Base-by-base conservation (phyloP, 73 alveolate species). In the Paraurostyla sp. region DNA sequence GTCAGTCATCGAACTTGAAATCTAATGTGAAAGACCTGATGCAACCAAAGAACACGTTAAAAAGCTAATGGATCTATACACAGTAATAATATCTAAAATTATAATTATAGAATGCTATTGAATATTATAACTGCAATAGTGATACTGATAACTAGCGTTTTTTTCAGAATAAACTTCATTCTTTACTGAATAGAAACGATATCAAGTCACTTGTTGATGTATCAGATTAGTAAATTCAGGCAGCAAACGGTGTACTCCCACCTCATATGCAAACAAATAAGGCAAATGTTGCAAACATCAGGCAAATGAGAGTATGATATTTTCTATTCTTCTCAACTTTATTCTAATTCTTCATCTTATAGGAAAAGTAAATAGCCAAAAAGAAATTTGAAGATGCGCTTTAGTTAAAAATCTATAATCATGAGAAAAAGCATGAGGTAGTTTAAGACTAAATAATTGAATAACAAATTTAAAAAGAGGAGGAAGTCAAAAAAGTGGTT, bases 11-110 rank as follows among this genome's bases (percentile, higher is more conserved):
- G 76, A 50, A 29, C 78, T 78, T 3, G 89, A 78, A 35, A 49
- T 78, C 13, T 60, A 78, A 27, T 78, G 89, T 35, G 89, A 78
- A 51, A 49, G 89, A 42, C 89, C 89, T 6, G 89, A 78, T 54
- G 89, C 78, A 6, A 78, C 89, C 11, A 78, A 54, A 35, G 89
- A 50, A n/a, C 76, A 78, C 50, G 80, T 78, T 40, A 78, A 78
- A 22, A 36, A 54, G 25, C 42, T 78, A 43, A 78, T 78, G 89
- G 89, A 78, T 35, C 60, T 78, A 25, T 78, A 78, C 40, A 78
- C 89, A 4, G 86, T 73, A 73, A 48, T 9, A 43, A 16, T 9
- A 1, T 22, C 30, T 7, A 56, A 16, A 13, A 13, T 20, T 56
- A 56, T 11, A 20, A 16, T 11, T 73, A 13, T 73, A 73, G 86